Conservation (phyloP, 192 early-diverging fungal species). For the Coemansia sp. region DNA sequence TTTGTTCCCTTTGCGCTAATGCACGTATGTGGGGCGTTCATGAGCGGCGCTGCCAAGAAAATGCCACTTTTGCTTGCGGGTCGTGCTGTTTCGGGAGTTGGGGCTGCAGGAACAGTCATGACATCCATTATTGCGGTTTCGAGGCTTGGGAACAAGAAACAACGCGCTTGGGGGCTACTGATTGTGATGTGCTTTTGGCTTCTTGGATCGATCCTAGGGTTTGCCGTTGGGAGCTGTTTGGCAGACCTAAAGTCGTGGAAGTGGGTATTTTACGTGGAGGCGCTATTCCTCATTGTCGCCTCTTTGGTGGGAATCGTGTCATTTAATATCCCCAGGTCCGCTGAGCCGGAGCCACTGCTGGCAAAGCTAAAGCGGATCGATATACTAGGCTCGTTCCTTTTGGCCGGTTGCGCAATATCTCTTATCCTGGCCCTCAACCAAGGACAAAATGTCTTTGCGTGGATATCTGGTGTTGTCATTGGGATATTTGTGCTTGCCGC, state of each 20-base stretch:
- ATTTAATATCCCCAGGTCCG: slow-evolving; percentile 25
- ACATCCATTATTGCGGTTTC: slow-evolving; percentile 59
- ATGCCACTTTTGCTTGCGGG: slow-evolving; percentile 61
- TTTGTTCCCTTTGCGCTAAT: slow-evolving; percentile 35
- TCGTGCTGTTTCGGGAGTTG: slow-evolving; percentile 56
- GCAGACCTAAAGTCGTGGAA: slow-evolving; percentile 44
- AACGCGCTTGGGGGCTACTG: slow-evolving; percentile 33
- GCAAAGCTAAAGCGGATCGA: slow-evolving; percentile 55
- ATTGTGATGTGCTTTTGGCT: slow-evolving; percentile 37
- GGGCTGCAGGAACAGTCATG: slow-evolving; percentile 46
- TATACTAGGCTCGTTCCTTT: slow-evolving; percentile 51
- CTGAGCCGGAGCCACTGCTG: slow-evolving; percentile 7
- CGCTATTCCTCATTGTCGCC: slow-evolving; percentile 32
- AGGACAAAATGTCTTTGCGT: slow-evolving; percentile 62
- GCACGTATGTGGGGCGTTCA: slow-evolving; percentile 43
- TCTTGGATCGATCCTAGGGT: slow-evolving; percentile 59
- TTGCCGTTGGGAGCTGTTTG: slow-evolving; percentile 58
- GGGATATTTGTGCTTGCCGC: slow-evolving; percentile 56
- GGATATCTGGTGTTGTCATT: slow-evolving; percentile 66
- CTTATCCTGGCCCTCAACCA: slow-evolving; percentile 62
- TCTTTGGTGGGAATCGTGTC: slow-evolving; percentile 38
- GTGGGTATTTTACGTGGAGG: slow-evolving; percentile 58
- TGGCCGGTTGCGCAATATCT: slow-evolving; percentile 43
- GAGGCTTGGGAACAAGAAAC: slow-evolving; percentile 22
- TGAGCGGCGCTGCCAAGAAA: slow-evolving; percentile 55